Conservation (phyloP, 2,329 filamentous ascomycete species). For the Epichloe brachyelytri region DNA sequence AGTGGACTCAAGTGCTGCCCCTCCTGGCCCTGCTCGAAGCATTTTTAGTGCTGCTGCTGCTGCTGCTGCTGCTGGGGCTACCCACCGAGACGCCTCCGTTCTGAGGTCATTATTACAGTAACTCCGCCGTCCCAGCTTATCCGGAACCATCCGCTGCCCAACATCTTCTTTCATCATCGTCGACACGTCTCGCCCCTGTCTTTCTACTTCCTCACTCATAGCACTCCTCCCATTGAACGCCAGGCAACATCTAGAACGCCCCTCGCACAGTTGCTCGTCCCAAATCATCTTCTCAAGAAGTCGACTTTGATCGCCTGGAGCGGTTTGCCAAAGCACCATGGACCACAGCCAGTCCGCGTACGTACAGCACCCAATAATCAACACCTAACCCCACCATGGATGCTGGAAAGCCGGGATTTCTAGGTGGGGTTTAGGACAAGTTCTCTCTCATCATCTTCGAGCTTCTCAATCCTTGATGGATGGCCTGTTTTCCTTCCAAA, state of each 20-base stretch:
- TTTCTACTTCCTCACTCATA: background rate
- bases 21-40: background rate
- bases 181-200: background rate
- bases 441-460: slow-evolving; percentile 1
- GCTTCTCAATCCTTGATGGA: background rate
- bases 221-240: background rate
- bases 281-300: background rate
- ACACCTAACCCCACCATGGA: slow-evolving; percentile 4
- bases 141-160: slow-evolving; percentile 4
- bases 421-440: slow-evolving; percentile 3
- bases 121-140: slow-evolving; percentile 9
- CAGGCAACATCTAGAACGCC: background rate
- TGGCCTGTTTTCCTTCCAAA: background rate
- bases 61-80: background rate
- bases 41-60: background rate
- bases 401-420: slow-evolving; percentile 4
- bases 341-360: slow-evolving; percentile 8
- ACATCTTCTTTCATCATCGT: slow-evolving; percentile 5
- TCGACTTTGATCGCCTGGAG: slow-evolving; percentile 4
- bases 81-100: background rate
- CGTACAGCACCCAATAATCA: slow-evolving; percentile 1
- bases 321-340: slow-evolving; percentile 8
- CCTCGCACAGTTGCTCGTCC: background rate
- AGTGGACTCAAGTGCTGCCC: no score
- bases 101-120: slow-evolving; percentile 8